Evolutionary conservation across 169 alveolate species (phyloP), one percentile per base, ranked within the genome.

Genomic region (Neospora caninum): DNA sequence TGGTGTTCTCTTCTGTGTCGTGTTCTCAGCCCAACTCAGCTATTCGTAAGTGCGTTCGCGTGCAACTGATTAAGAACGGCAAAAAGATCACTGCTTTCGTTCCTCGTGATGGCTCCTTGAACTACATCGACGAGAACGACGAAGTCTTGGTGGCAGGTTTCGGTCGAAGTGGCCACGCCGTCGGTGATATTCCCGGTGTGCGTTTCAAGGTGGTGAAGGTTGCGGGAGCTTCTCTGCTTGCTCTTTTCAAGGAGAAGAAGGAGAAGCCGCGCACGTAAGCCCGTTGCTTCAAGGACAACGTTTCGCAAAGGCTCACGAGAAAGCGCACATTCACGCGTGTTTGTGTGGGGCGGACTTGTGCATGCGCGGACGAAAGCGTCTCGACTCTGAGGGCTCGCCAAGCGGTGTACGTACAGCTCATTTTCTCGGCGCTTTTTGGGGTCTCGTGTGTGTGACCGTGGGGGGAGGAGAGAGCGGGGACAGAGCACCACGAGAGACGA

Each of bases 121-220:
- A 99, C 98, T 99, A 98, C 98, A 98, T 99, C 94, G 99, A 99
- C 96, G 99, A 99, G 97, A 99, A 99, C 97, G 99, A 99, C 96
- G 99, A 99, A 96, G 99, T 96, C 58, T 98, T 99, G 88, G 99
- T 99, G 64, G 99, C 99, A 94, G 99, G 99, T 42, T 99, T 99
- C 98, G 99, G 99, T 93, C 99, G 99, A 95, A 97, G 98, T 93
- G 99, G 99, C 88, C 99, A 99, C 97, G 99, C 99, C 92, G 99
- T 99, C 95, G 99, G 99, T 93, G 99, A 99, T 98, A 97, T 99
- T 96, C 99, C 99, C 88, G 99, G 99, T 93, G 99, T 99, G 96
- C 99, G 99, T 96, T 99, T 99, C 98, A 99, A 99, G 98, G 99
- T 99, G 82, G 99, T 99, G 91, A 99, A 99, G 97, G 99, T 99